Conservation (phyloP, 2,329 filamentous ascomycete species). For the Myriosclerotinia duriaeana region DNA sequence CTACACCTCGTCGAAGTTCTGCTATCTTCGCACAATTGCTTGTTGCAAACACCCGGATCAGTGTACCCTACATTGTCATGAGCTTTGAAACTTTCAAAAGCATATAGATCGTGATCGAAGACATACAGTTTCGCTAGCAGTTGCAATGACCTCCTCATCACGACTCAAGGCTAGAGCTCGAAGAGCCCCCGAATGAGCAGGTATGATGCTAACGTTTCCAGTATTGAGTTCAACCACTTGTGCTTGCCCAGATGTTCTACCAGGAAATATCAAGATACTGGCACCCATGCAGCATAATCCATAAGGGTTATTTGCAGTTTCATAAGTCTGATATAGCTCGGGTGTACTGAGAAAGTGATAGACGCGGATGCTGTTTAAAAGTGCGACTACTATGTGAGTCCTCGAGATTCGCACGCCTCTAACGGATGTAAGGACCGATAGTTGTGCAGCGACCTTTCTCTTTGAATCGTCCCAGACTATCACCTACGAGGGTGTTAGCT, state of each 20-base stretch:
- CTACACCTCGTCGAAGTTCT: slow-evolving; percentile 85
- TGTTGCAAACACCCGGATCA: slow-evolving; percentile 83
- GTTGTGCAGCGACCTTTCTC: slow-evolving; percentile 69
- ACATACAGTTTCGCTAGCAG: slow-evolving; percentile 75
- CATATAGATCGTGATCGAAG: neutral
- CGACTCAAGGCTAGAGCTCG: slow-evolving; percentile 76
- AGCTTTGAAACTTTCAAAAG: slow-evolving; percentile 16
- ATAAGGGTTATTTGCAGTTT: slow-evolving; percentile 80
- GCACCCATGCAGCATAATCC: slow-evolving; percentile 78
- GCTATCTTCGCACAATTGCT: slow-evolving; percentile 75
- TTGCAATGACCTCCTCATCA: slow-evolving; percentile 80
- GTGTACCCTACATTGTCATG: slow-evolving; percentile 62
- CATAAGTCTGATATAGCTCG: slow-evolving; percentile 69
- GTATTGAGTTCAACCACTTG: slow-evolving; percentile 78
- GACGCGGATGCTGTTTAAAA: slow-evolving; percentile 78
- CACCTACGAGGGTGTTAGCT: slow-evolving; percentile 48
- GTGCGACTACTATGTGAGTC: slow-evolving; percentile 73
- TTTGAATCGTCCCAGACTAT: slow-evolving; percentile 91
- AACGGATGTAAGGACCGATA: slow-evolving; percentile 78
- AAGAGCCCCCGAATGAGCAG: slow-evolving; percentile 78
- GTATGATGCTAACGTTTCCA: slow-evolving; percentile 87
- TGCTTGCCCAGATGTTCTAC: slow-evolving; percentile 83
- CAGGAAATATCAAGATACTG: slow-evolving; percentile 77
- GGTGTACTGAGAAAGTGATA: slow-evolving; percentile 76
- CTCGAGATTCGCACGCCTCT: slow-evolving; percentile 76